Base-by-base conservation (phyloP, 1,284 basidiomycete genomes). In the Cryptococcus depauperatus region DNA sequence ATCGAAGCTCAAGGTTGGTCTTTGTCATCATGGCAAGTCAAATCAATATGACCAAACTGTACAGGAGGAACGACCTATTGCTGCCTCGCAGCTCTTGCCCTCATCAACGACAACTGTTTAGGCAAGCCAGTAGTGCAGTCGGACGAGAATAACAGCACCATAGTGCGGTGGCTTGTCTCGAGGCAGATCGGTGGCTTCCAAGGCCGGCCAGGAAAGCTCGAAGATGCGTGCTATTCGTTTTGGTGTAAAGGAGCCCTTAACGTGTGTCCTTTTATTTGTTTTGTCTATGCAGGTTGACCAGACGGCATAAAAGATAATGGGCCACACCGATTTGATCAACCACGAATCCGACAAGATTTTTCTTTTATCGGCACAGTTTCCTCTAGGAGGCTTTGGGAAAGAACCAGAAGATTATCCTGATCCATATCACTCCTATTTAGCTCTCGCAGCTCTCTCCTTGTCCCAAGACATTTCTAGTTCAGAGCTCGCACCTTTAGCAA, bases 61-160 rank as follows among this genome's bases (percentile, higher is more conserved):
- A 22, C 51, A 87, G 89, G 90, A 18, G 93, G 93, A 5, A 88
- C 89, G 29, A 93, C 92, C 1, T 97, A 96, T 67, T 95, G 87
- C 57, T 84, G 85, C 1, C 65, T 95, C 11, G 87, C 91, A 1
- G 77, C 84, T 0, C 75, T 93, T 3, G 66, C 77, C 26, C 75
- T 95, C 2, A 52, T 68, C 35, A 22, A 37, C 35, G 26, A 37
- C 7, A 13, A 33, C 32, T 9, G 6, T 26, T 38, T 25, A n/a
- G n/a, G n/a, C n/a, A n/a, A n/a, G n/a, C n/a, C n/a, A n/a, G n/a
- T n/a, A n/a, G n/a, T n/a, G n/a, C n/a, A n/a, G n/a, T n/a, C n/a
- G n/a, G n/a, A n/a, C n/a, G n/a, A n/a, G n/a, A n/a, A n/a, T n/a
- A n/a, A n/a, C n/a, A n/a, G n/a, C n/a, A 46, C 4, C 35, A 50